Evolutionary conservation across 2,329 filamentous ascomycete genomes (phyloP).

Genomic region (Claviceps sp.): DNA sequence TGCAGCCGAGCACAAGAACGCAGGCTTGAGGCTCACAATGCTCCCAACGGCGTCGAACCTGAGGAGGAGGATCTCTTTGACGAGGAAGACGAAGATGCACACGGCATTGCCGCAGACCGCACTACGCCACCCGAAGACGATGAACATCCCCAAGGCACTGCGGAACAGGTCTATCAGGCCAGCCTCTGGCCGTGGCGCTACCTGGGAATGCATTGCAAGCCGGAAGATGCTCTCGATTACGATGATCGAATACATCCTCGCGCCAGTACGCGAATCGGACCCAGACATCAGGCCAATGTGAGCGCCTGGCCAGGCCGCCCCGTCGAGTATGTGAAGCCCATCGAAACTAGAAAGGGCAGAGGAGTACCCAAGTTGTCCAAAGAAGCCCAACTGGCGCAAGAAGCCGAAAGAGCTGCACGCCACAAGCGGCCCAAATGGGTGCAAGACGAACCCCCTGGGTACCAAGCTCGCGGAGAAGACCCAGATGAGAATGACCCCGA

Average conservation of each 20-base stretch:
- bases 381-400: conserved; percentile 67
- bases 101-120: conserved; percentile 40
- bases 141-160: conserved; percentile 48
- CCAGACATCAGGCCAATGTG: conserved; percentile 81
- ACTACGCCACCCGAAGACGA: conserved; percentile 53
- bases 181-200: conserved; percentile 96
- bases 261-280: conserved; percentile 82
- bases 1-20: conserved; percentile 94
- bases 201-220: conserved; percentile 85
- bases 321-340: conserved; percentile 79
- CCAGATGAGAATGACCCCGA: conserved; percentile 54
- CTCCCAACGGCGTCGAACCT: conserved; percentile 59
- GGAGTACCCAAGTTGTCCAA: conserved; percentile 68
- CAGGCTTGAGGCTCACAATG: conserved; percentile 80
- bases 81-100: conserved; percentile 59
- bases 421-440: conserved; percentile 86
- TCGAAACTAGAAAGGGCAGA: conserved; percentile 74
- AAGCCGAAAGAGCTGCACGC: conserved; percentile 66
- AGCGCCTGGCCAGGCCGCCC: conserved; percentile 73
- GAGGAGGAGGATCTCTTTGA: conserved; percentile 50
- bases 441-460: conserved; percentile 80
- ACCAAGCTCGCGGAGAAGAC: conserved; percentile 74
- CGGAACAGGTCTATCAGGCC: conserved; percentile 82
- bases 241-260: conserved; percentile 96
- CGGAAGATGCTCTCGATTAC: conserved; percentile 90